Evolutionary conservation across 2,329 filamentous ascomycete species (phyloP).

Genomic region (Grosmannia clavigera): DNA sequence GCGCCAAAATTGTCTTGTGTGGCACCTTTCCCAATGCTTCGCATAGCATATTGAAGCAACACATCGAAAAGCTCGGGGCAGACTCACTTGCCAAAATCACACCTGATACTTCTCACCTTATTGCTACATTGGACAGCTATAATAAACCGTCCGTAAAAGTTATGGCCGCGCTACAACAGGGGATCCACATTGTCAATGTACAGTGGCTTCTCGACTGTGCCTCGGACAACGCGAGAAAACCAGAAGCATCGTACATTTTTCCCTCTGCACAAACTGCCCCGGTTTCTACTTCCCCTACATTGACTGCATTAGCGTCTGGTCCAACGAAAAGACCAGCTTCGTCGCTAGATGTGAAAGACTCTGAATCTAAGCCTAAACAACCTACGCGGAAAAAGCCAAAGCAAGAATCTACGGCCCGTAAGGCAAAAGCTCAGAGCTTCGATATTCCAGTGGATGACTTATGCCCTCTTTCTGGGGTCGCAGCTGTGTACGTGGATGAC

Average conservation of each 20-base stretch:
- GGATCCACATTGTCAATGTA: conserved; percentile 42
- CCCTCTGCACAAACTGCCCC: background rate
- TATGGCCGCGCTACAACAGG: conserved; percentile 30
- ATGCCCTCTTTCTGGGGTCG: conserved; percentile 21
- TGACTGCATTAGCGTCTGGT: background rate
- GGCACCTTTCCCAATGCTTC: conserved; percentile 44
- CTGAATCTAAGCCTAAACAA: conserved; percentile 8
- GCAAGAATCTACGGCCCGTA: background rate
- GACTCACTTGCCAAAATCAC: conserved; percentile 33
- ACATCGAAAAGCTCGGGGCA: conserved; percentile 37
- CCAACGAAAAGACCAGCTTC: conserved; percentile 9
- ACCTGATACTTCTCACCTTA: conserved; percentile 40
- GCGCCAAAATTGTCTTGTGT: conserved; percentile 39
- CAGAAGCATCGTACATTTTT: conserved; percentile 17
- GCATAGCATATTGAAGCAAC: conserved; percentile 35
- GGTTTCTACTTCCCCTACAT: background rate
- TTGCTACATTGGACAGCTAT: conserved; percentile 42
- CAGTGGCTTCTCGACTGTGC: conserved; percentile 52
- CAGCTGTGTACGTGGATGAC: conserved; percentile 53
- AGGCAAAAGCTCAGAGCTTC: conserved; percentile 14
- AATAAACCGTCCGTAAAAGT: conserved; percentile 38
- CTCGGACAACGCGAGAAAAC: conserved; percentile 24
- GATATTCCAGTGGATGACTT: conserved; percentile 39
- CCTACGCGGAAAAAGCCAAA: conserved; percentile 10
- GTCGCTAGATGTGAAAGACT: conserved; percentile 14